A percentile compares a stretch with the other conserved stretches of the same genome.
phyloP scores from a whole-genome alignment of 257 asterid genomes.

The Solanum etuberosum region DNA sequence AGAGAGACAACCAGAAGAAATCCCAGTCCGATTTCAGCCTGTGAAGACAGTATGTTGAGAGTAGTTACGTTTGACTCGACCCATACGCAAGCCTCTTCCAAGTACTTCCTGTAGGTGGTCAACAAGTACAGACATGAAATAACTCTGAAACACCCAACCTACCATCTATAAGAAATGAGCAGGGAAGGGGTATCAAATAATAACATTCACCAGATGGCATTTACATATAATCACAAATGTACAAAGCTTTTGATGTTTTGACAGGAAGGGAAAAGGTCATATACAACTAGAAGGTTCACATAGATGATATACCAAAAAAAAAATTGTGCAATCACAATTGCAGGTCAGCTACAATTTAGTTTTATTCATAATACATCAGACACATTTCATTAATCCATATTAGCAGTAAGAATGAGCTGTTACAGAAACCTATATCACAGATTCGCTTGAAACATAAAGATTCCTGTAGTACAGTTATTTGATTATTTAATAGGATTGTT shows the following conservation, averaged over 20 bases:
- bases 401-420: not conserved
- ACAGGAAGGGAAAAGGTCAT: not conserved
- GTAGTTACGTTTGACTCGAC: constrained; percentile 87
- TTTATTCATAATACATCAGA: not conserved
- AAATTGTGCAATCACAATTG: not conserved
- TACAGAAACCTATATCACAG: not conserved
- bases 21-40: constrained; percentile 48
- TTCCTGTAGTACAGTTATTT: not conserved
- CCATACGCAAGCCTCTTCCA: constrained; percentile 93
- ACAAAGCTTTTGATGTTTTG: not conserved
- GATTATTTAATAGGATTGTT: not conserved
- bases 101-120: constrained; percentile 63
- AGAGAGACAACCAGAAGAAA: not conserved
- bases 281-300: not conserved
- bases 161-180: not conserved
- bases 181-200: not conserved
- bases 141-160: not conserved
- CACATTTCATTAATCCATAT: not conserved
- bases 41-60: constrained; percentile 70
- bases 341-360: not conserved
- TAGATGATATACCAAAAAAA: not conserved
- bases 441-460: not conserved
- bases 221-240: not conserved
- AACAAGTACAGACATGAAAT: not conserved
- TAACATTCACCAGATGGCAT: not conserved